Conservation (phyloP, 129 eudicot genomes). For the Chrysanthemum seticuspe region DNA sequence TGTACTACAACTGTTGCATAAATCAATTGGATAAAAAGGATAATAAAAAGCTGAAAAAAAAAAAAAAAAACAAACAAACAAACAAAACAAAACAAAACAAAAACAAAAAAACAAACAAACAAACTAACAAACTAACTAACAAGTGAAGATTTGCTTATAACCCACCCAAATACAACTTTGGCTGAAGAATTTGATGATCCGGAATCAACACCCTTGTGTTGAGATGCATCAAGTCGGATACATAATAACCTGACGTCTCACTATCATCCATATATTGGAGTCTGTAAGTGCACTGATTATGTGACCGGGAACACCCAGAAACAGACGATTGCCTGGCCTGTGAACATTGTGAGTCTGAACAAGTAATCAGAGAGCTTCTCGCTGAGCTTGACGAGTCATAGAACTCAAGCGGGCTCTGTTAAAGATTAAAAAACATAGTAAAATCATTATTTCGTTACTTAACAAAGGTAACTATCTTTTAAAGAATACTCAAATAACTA, state of each 20-base stretch:
- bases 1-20: slow-evolving; percentile 77
- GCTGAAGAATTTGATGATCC: slow-evolving; percentile 62
- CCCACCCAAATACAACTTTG: slow-evolving; percentile 84
- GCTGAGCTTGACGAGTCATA: slow-evolving; percentile 81
- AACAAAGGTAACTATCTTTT: neutral
- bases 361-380: slow-evolving; percentile 48
- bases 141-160: slow-evolving; percentile 17
- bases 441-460: neutral
- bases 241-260: slow-evolving; percentile 81
- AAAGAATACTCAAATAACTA: neutral
- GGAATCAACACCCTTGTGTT: slow-evolving; percentile 58
- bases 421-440: neutral
- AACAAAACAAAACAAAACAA: too few species aligned
- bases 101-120: too few species aligned
- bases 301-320: slow-evolving; percentile 47
- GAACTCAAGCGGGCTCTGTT: slow-evolving; percentile 63
- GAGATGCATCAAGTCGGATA: slow-evolving; percentile 65
- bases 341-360: slow-evolving; percentile 79
- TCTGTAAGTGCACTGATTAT: slow-evolving; percentile 68
- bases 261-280: slow-evolving; percentile 82
- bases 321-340: slow-evolving; percentile 66
- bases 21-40: slow-evolving; percentile 6
- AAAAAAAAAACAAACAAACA: too few species aligned
- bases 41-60: neutral
- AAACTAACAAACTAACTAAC: too few species aligned